Percentiles rank a stretch among this genome's conserved stretches.
Evolutionary conservation across 2,329 filamentous ascomycete species (phyloP).

Genomic region (Xylariaceae sp.): DNA sequence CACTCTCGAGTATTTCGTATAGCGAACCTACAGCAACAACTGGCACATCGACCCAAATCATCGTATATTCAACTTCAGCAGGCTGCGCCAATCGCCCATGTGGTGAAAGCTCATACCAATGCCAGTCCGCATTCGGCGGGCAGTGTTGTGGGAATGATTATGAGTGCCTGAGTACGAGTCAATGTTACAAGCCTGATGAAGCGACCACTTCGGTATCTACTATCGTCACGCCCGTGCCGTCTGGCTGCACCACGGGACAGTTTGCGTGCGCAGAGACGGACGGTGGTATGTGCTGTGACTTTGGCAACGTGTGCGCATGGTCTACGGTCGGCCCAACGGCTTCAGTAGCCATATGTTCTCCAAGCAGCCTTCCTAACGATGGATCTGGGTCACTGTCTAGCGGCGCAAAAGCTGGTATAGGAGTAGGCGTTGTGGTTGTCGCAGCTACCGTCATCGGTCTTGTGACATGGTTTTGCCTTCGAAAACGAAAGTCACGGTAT

Average conservation of each 20-base stretch:
- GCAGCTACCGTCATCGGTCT: conserved; percentile 41
- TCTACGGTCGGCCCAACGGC: conserved; percentile 33
- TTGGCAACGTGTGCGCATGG: conserved; percentile 33
- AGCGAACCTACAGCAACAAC: conserved; percentile 4
- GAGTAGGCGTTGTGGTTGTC: conserved; percentile 48
- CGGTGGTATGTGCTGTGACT: conserved; percentile 50
- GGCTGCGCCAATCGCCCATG: conserved; percentile 28
- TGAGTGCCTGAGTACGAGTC: conserved; percentile 38
- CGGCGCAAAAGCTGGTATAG: conserved; percentile 57
- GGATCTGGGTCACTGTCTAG: no score
- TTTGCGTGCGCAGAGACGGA: conserved; percentile 37
- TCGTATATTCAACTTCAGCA: not conserved
- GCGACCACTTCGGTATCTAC: conserved; percentile 20
- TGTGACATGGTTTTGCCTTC: conserved; percentile 47
- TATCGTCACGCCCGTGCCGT: conserved; percentile 35
- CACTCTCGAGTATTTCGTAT: no score
- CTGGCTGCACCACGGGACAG: conserved; percentile 46
- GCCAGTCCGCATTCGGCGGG: conserved; percentile 42
- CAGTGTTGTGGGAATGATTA: conserved; percentile 49
- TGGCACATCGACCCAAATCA: conserved; percentile 5
- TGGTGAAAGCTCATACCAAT: conserved; percentile 38
- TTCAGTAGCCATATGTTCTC: conserved; percentile 32
- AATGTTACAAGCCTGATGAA: conserved; percentile 32
- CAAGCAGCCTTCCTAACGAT: conserved; percentile 22
- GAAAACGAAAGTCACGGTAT: conserved; percentile 12